Conservation (phyloP, 495 filamentous ascomycete genomes). For the Monascus purpureus region DNA sequence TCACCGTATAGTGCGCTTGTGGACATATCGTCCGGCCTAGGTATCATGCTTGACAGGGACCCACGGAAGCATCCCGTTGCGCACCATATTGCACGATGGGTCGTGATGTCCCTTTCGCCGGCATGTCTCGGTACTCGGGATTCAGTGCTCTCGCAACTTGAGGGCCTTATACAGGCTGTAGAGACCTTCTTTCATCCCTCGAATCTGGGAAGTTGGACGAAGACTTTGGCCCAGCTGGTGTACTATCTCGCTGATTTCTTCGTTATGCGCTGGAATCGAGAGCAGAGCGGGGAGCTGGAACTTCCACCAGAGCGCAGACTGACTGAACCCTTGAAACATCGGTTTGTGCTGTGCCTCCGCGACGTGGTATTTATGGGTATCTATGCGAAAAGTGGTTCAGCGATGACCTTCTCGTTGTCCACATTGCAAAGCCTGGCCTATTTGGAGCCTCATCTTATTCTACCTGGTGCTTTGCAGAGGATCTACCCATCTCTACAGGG, state of each 20-base stretch:
- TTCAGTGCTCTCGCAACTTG: constrained; percentile 72
- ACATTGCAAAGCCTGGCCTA: constrained; percentile 80
- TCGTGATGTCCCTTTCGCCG: constrained; percentile 86
- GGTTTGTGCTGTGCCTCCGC: constrained; percentile 81
- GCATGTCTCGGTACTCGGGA: constrained; percentile 60
- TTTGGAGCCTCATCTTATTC: constrained; percentile 80
- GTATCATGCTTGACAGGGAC: constrained; percentile 76
- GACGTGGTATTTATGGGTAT: constrained; percentile 98
- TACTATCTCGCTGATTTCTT: constrained; percentile 94
- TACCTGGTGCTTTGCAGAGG: constrained; percentile 85
- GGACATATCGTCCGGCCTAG: constrained; percentile 71
- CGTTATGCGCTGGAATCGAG: constrained; percentile 93
- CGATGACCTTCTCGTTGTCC: constrained; percentile 81
- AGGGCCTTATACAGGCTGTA: constrained; percentile 87
- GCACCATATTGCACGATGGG: constrained; percentile 89
- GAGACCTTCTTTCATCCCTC: constrained; percentile 99
- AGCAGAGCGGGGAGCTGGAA: constrained; percentile 82
- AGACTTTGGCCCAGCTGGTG: constrained; percentile 74
- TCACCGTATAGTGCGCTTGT: constrained; percentile 76
- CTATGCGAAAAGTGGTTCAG: constrained; percentile 82
- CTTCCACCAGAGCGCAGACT: constrained; percentile 66
- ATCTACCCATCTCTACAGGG: constrained; percentile 97
- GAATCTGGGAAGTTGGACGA: constrained; percentile 88
- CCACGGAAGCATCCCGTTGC: constrained; percentile 81
- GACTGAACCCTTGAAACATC: constrained; percentile 62